phyloP scores from a whole-genome alignment of 2,329 filamentous ascomycete genomes.

The Huntiella moniliformis region DNA sequence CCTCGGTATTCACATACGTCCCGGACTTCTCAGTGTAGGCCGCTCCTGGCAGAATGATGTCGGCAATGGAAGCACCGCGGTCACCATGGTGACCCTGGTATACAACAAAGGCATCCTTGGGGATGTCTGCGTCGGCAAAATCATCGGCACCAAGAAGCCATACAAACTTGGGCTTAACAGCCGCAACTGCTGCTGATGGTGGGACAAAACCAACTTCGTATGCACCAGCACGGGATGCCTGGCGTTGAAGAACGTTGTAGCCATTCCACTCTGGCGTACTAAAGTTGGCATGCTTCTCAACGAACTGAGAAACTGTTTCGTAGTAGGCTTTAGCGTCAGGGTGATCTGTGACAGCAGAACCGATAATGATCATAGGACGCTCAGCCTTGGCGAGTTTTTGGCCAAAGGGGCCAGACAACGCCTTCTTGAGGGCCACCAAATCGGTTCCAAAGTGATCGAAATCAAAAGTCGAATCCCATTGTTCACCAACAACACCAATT shows the following conservation, averaged over 20 bases:
- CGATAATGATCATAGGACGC: constrained; percentile 91
- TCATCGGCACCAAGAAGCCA: constrained; percentile 96
- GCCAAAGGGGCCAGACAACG: constrained; percentile 71
- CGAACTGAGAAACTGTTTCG: constrained; percentile 73
- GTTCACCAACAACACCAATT: constrained; percentile 75
- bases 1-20: constrained; percentile 96
- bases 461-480: constrained; percentile 87
- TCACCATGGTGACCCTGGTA: constrained; percentile 99
- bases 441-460: constrained; percentile 78
- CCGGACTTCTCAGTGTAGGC: constrained; percentile 94
- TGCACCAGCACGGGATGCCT: constrained; percentile 78
- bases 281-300: constrained; percentile 92
- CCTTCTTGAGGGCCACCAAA: constrained; percentile 62
- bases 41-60: constrained; percentile 81
- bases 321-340: constrained; percentile 81
- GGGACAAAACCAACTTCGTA: constrained; percentile 92
- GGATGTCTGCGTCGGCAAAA: constrained; percentile 65
- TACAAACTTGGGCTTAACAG: constrained; percentile 80
- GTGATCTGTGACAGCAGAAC: constrained; percentile 82
- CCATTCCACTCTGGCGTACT: constrained; percentile 84
- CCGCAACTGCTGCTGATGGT: constrained; percentile 61
- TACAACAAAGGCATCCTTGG: constrained; percentile 87
- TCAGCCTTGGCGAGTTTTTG: constrained; percentile 79
- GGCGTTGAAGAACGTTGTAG: constrained; percentile 89
- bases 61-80: constrained; percentile 75